Evolutionary conservation across 352 stramenopile species (phyloP).

Genomic region (Phytopythium boreale): DNA sequence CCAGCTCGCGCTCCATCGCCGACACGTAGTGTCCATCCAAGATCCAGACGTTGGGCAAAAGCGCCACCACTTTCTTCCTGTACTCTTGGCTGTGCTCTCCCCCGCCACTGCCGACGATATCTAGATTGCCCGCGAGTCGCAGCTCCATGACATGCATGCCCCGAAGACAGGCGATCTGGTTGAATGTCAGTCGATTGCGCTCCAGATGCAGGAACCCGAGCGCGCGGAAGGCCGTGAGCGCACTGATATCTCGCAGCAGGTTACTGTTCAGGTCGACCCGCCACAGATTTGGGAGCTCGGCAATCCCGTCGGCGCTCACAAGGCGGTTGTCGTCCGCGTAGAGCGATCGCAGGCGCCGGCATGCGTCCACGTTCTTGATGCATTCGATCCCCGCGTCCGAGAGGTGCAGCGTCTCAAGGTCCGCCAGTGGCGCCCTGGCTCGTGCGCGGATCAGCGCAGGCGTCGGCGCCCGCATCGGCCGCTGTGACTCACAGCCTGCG

Average conservation of each 20-base stretch:
- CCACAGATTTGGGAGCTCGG: slow-evolving; percentile 43
- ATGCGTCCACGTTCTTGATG: slow-evolving; percentile 47
- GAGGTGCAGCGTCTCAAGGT: slow-evolving; percentile 51
- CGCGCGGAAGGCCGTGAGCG: slow-evolving; percentile 41
- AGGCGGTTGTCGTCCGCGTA: slow-evolving; percentile 55
- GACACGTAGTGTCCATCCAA: slow-evolving; percentile 61
- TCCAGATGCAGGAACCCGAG: slow-evolving; percentile 61
- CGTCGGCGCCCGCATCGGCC: slow-evolving; percentile 35
- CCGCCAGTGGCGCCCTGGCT: slow-evolving; percentile 42
- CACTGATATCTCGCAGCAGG: slow-evolving; percentile 26
- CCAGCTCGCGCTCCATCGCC: slow-evolving; percentile 29
- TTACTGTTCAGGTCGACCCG: slow-evolving; percentile 53
- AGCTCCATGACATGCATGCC: slow-evolving; percentile 60
- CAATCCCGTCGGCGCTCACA: slow-evolving; percentile 35
- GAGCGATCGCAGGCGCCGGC: slow-evolving; percentile 38
- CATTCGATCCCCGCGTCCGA: slow-evolving; percentile 45
- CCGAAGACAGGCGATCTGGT: slow-evolving; percentile 50
- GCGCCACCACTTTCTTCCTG: slow-evolving; percentile 37
- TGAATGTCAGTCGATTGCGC: slow-evolving; percentile 40
- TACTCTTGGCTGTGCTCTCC: slow-evolving; percentile 21
- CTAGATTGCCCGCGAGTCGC: slow-evolving; percentile 32
- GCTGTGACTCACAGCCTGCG: too few species aligned
- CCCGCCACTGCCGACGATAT: slow-evolving; percentile 14
- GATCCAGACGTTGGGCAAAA: slow-evolving; percentile 58
- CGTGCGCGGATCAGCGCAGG: slow-evolving; percentile 45